phyloP scores from a whole-genome alignment of 495 filamentous ascomycete species.

The Bombardia bombarda region DNA sequence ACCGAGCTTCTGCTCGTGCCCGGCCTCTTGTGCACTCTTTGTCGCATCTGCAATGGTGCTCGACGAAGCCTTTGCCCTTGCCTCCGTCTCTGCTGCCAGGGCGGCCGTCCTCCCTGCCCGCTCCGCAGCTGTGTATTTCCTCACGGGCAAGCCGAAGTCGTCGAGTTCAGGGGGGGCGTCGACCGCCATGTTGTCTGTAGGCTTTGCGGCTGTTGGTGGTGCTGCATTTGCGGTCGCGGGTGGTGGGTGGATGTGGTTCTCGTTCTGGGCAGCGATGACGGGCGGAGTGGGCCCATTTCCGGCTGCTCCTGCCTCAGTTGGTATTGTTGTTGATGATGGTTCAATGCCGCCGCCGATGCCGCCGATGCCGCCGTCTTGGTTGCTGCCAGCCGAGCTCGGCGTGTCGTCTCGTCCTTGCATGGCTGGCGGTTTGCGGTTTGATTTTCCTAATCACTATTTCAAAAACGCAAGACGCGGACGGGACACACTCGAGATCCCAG shows the following conservation, averaged over 20 bases:
- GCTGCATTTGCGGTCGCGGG: conserved; percentile 1
- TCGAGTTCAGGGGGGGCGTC: conserved; percentile 38
- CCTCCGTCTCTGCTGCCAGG: background rate
- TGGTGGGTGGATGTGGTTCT: too few relatives aligned
- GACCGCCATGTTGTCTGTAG: conserved; percentile 21
- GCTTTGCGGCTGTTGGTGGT: background rate
- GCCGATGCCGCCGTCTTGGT: too few relatives aligned
- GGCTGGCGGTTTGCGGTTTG: too few relatives aligned
- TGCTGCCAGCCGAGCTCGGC: too few relatives aligned
- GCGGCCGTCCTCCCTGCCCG: background rate
- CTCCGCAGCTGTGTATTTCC: conserved; percentile 21
- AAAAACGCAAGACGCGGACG: too few relatives aligned
- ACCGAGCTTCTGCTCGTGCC: background rate
- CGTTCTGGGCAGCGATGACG: background rate
- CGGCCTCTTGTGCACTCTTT: background rate
- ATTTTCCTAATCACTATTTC: too few relatives aligned
- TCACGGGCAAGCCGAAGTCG: conserved; percentile 49
- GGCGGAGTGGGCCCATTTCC: too few relatives aligned
- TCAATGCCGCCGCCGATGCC: too few relatives aligned
- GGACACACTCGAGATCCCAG: too few relatives aligned
- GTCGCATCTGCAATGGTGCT: background rate
- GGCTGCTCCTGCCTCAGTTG: background rate
- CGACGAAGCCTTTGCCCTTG: background rate
- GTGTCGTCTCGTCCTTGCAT: too few relatives aligned
- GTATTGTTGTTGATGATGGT: too few relatives aligned